Conservation (phyloP, 306 rosid genomes). For the Calophaca sinica region DNA sequence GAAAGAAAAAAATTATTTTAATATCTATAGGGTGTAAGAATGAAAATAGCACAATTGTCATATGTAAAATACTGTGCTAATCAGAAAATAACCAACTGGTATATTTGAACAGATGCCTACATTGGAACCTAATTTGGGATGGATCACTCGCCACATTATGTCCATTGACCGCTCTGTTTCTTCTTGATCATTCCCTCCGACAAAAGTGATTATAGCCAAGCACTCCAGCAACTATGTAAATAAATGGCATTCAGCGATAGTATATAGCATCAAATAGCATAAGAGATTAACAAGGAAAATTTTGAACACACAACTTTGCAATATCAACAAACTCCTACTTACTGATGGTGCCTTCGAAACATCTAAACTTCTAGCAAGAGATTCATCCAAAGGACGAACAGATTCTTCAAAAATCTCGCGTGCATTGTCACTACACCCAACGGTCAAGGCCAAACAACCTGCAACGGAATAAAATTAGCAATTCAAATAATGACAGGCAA, state of each 20-base stretch:
- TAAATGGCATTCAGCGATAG: slow-evolving; percentile 35
- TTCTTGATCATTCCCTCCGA: slow-evolving; percentile 84
- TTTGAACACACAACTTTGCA: slow-evolving; percentile 4
- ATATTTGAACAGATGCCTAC: slow-evolving; percentile 51
- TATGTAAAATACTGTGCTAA: slow-evolving; percentile 14
- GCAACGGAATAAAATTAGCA: slow-evolving; percentile 26
- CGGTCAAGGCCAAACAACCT: slow-evolving; percentile 89
- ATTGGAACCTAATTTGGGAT: slow-evolving; percentile 80
- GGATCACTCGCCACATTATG: slow-evolving; percentile 91
- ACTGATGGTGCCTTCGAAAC: slow-evolving; percentile 64
- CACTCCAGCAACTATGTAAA: slow-evolving; percentile 82
- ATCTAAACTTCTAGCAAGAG: slow-evolving; percentile 68
- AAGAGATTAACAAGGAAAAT: background rate
- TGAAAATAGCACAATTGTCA: background rate
- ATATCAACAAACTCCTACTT: slow-evolving; percentile 39
- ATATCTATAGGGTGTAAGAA: background rate
- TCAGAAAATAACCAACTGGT: slow-evolving; percentile 6
- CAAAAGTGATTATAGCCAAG: slow-evolving; percentile 83
- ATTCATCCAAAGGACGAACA: slow-evolving; percentile 62
- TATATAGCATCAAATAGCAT: slow-evolving; percentile 4
- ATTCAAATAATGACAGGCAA: slow-evolving; percentile 16
- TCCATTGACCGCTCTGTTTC: slow-evolving; percentile 88
- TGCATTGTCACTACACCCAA: slow-evolving; percentile 78
- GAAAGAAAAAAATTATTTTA: background rate
- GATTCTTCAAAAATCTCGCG: slow-evolving; percentile 78